Evolutionary conservation across 2,329 filamentous ascomycete species (phyloP).

Genomic region (Cyclaneusma minus): DNA sequence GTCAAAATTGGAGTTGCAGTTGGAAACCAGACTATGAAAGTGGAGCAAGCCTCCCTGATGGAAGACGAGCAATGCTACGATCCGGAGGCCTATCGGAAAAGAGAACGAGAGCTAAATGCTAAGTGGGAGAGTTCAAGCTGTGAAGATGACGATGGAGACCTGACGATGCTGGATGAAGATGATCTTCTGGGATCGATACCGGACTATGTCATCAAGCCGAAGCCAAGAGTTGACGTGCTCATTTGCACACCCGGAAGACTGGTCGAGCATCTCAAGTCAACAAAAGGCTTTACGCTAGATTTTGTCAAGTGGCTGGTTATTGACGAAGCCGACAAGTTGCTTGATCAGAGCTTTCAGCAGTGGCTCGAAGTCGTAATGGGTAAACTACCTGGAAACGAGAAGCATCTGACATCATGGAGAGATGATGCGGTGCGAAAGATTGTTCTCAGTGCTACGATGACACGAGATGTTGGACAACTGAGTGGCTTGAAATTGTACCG

Average conservation of each 20-base stretch:
- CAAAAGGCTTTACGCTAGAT: constrained; percentile 64
- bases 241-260: constrained; percentile 85
- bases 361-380: constrained; percentile 67
- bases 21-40: constrained; percentile 59
- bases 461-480: constrained; percentile 67
- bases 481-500: constrained; percentile 55
- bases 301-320: constrained; percentile 78
- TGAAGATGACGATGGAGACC: constrained; percentile 24
- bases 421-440: constrained; percentile 51
- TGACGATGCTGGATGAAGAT: constrained; percentile 18
- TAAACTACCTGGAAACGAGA: constrained; percentile 24
- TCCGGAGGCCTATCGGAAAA: constrained; percentile 37
- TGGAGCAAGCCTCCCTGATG: constrained; percentile 46
- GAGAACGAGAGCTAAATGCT: constrained; percentile 22
- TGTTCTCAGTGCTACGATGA: constrained; percentile 85
- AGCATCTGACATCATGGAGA: background rate
- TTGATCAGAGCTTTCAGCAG: constrained; percentile 85
- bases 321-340: constrained; percentile 83
- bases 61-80: constrained; percentile 54
- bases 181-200: too few species aligned
- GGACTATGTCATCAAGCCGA: constrained; percentile 47
- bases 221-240: constrained; percentile 69
- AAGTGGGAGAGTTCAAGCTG: constrained; percentile 30
- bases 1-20: constrained; percentile 70
- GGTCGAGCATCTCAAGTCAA: constrained; percentile 78